phyloP scores from a whole-genome alignment of 2,329 filamentous ascomycete genomes.

The Fusarium phyllophilum region DNA sequence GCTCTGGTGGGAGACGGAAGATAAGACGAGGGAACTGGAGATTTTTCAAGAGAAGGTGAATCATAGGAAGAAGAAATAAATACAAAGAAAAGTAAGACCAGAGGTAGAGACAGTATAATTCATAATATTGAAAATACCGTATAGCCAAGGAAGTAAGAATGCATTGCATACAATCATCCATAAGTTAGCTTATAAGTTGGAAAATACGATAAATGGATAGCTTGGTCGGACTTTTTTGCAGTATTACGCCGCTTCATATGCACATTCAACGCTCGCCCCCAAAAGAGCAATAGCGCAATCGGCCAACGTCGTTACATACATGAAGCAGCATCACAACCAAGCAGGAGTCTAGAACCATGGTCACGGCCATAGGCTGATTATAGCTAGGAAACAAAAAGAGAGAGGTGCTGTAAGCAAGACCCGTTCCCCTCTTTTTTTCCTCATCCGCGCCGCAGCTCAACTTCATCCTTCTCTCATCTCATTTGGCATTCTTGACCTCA shows the following conservation, averaged over 20 bases:
- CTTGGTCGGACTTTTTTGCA: conserved; percentile 7
- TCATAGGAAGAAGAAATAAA: neutral
- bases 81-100: neutral
- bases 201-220: neutral
- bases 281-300: conserved; percentile 32
- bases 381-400: conserved; percentile 2
- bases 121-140: neutral
- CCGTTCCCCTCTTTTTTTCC: conserved; percentile 20
- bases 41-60: neutral
- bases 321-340: conserved; percentile 1
- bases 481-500: neutral
- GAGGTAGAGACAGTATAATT: neutral
- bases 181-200: neutral
- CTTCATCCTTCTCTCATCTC: conserved; percentile 2
- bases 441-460: conserved; percentile 16
- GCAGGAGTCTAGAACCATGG: neutral
- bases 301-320: neutral
- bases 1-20: conserved; percentile 3
- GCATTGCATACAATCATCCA: neutral
- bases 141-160: neutral
- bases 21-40: conserved; percentile 11
- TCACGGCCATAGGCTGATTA: conserved; percentile 3
- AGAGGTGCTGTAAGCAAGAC: conserved; percentile 10
- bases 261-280: neutral
- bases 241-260: conserved; percentile 25